phyloP scores from a whole-genome alignment of 176 grass and related monocot genomes.

The Raddia guianensis region DNA sequence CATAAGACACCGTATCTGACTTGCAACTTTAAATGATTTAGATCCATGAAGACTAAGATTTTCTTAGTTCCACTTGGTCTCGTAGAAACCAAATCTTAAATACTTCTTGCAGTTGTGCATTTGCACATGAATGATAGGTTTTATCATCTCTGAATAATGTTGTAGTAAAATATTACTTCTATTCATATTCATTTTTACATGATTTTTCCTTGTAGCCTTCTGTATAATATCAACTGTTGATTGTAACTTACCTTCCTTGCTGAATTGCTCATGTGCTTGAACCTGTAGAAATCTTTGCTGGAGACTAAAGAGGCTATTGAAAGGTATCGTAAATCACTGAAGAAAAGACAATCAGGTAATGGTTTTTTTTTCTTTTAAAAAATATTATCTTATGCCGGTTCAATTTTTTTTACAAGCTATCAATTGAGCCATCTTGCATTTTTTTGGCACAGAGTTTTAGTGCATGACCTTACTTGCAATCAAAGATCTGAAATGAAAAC shows the following conservation, averaged over 20 bases:
- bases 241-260: conserved; percentile 29
- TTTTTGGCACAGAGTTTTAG: neutral
- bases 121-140: neutral
- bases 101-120: neutral
- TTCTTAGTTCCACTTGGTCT: neutral
- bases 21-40: neutral
- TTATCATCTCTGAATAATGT: neutral
- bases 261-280: conserved; percentile 41
- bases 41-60: neutral
- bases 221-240: conserved; percentile 26
- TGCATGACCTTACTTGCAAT: conserved; percentile 12
- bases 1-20: conserved; percentile 15
- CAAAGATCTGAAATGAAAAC: conserved; percentile 1
- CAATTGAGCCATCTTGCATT: conserved; percentile 17
- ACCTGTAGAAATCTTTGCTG: conserved; percentile 85
- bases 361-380: conserved; percentile 9
- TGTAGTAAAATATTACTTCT: conserved; percentile 1
- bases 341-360: conserved; percentile 87
- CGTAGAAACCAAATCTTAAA: neutral
- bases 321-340: conserved; percentile 95
- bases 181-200: conserved; percentile 41
- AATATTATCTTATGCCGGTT: neutral
- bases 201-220: conserved; percentile 26
- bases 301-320: conserved; percentile 94
- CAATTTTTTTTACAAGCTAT: conserved; percentile 28